These are phyloP conservation scores for Amauroascus niger DNA, from an alignment of 2,329 filamentous ascomycete genomes.

Conservation along the genomic window DNA sequence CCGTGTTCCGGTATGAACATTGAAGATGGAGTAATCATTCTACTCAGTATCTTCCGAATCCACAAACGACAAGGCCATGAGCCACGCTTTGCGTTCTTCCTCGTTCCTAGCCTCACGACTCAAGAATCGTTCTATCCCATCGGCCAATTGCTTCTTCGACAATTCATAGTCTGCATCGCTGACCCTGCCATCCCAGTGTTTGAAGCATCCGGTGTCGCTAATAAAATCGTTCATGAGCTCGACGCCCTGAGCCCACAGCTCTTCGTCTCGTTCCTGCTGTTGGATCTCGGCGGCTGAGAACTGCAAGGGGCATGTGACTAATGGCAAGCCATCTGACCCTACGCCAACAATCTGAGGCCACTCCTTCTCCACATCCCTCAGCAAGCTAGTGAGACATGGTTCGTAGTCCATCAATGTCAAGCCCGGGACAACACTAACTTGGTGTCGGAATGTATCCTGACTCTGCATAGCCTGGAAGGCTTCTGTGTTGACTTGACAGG, in stretches of 20 bases:
- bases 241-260: slow-evolving; percentile 22
- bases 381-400: slow-evolving; percentile 17
- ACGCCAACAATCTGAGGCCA: slow-evolving; percentile 18
- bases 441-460: slow-evolving; percentile 19
- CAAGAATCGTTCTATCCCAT: slow-evolving; percentile 20
- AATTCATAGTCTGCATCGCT: slow-evolving; percentile 18
- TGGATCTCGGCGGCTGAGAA: slow-evolving; percentile 18
- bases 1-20: too few relatives aligned
- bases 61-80: slow-evolving; percentile 19
- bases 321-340: slow-evolving; percentile 9
- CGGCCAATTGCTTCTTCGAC: slow-evolving; percentile 19
- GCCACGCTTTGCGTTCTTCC: slow-evolving; percentile 20
- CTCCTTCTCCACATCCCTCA: slow-evolving; percentile 19
- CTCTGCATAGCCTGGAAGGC: slow-evolving; percentile 19
- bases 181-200: slow-evolving; percentile 24
- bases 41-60: neutral
- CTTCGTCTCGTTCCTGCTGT: slow-evolving; percentile 19
- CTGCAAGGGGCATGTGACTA: slow-evolving; percentile 17
- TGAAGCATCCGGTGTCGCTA: slow-evolving; percentile 21
- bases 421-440: slow-evolving; percentile 20
- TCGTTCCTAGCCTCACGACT: slow-evolving; percentile 21
- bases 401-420: slow-evolving; percentile 21
- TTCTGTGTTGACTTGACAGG: slow-evolving; percentile 15
- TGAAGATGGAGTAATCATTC: slow-evolving; percentile 1
- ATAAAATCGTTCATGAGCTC: slow-evolving; percentile 21